Evolutionary conservation across 805 yeast genomes (phyloP).

Genomic region (Lachancea kluyveri): DNA sequence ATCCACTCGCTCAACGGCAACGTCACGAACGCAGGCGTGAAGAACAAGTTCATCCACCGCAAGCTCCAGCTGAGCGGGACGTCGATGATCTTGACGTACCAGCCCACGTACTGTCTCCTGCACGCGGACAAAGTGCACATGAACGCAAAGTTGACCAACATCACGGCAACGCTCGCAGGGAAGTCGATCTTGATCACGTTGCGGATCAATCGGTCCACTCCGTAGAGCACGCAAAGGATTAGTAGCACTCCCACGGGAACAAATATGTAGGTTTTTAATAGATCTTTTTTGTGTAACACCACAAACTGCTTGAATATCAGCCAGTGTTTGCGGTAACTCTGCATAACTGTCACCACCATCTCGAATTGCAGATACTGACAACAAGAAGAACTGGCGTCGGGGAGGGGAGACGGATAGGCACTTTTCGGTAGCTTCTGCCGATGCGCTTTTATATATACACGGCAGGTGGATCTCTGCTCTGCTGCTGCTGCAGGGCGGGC

Average conservation of each 20-base stretch:
- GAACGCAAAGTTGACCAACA: slow-evolving; percentile 18
- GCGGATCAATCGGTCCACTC: slow-evolving; percentile 15
- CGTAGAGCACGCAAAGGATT: slow-evolving; percentile 16
- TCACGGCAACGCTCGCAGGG: slow-evolving; percentile 21
- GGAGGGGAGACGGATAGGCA: neutral
- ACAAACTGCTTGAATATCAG: slow-evolving; percentile 10
- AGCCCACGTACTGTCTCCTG: slow-evolving; percentile 12
- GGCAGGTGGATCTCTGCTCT: too few species aligned
- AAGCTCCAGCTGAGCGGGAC: slow-evolving; percentile 61
- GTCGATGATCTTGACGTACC: slow-evolving; percentile 32
- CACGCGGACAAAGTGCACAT: slow-evolving; percentile 14
- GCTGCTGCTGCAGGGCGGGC: too few species aligned
- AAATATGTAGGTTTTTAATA: slow-evolving; percentile 15
- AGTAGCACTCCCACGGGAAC: slow-evolving; percentile 16
- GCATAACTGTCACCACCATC: too few species aligned
- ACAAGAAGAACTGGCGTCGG: neutral
- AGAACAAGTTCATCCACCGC: slow-evolving; percentile 73
- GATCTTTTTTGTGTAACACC: slow-evolving; percentile 6
- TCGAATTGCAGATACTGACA: too few species aligned
- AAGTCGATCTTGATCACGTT: slow-evolving; percentile 16
- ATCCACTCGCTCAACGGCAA: slow-evolving; percentile 64
- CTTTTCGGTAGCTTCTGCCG: too few species aligned
- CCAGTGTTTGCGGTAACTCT: too few species aligned
- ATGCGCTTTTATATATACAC: too few species aligned
- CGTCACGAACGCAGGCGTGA: slow-evolving; percentile 70